Conservation (phyloP, 2,329 filamentous ascomycete species). For the Stagonosporopsis cucurbitacearum region DNA sequence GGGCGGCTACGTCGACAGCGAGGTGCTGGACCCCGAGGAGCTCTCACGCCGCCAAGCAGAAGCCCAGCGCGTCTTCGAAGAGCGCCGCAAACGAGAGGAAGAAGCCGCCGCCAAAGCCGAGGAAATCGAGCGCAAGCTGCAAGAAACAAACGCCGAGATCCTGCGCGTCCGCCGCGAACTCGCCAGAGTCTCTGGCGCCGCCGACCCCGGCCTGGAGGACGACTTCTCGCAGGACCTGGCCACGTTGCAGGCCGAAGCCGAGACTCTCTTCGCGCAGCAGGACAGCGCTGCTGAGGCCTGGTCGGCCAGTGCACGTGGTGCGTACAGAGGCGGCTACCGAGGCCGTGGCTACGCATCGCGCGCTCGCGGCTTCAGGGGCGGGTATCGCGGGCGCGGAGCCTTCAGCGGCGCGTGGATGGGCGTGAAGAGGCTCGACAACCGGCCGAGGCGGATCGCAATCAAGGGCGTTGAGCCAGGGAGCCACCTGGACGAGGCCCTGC, state of each 20-base stretch:
- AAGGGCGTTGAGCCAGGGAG: constrained; percentile 69
- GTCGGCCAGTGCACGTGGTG: constrained; percentile 39
- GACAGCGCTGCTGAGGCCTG: constrained; percentile 23
- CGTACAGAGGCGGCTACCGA: constrained; percentile 14
- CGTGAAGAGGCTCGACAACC: constrained; percentile 73
- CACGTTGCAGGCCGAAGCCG: constrained; percentile 57
- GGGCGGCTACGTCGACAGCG: constrained; percentile 29
- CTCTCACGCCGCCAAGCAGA: constrained; percentile 73
- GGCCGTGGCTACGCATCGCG: constrained; percentile 36
- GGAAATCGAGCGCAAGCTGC: constrained; percentile 69
- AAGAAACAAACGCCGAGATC: constrained; percentile 70
- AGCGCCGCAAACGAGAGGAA: constrained; percentile 67
- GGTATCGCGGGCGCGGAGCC: constrained; percentile 52
- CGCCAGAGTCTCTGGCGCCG: constrained; percentile 53
- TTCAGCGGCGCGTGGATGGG: constrained; percentile 49
- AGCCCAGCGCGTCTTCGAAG: constrained; percentile 72
- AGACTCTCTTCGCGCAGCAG: constrained; percentile 71
- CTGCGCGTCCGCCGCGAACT: constrained; percentile 67
- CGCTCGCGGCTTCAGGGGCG: constrained; percentile 52
- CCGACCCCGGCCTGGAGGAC: constrained; percentile 14
- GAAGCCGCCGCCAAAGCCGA: constrained; percentile 68
- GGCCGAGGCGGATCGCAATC: constrained; percentile 72
- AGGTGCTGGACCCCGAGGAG: constrained; percentile 72
- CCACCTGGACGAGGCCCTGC: constrained; percentile 69
- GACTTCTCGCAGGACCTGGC: constrained; percentile 28